These are phyloP conservation scores for Fusarium sp. DNA, from an alignment of 2,329 filamentous ascomycete species.

Conservation along the genomic window DNA sequence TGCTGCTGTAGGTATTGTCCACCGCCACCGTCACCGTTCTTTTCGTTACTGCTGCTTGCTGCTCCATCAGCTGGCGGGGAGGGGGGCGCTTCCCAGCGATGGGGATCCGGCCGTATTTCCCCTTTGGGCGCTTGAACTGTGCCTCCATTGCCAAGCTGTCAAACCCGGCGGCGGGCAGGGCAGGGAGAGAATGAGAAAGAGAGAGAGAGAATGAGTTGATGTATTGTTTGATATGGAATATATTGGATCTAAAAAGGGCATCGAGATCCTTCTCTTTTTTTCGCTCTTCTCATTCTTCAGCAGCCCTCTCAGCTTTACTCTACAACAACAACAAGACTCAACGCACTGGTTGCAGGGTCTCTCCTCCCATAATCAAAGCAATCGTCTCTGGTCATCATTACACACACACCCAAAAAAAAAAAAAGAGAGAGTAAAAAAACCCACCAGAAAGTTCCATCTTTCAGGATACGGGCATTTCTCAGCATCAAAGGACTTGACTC, in stretches of 20 bases:
- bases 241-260: conserved; percentile 23
- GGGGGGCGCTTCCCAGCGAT: conserved; percentile 19
- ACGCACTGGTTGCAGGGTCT: conserved; percentile 27
- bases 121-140: conserved; percentile 34
- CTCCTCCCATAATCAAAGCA: conserved; percentile 10
- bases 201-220: background rate
- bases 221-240: conserved; percentile 3
- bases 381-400: background rate
- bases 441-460: conserved; percentile 20
- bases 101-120: conserved; percentile 33
- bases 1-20: background rate
- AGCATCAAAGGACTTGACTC: conserved; percentile 2
- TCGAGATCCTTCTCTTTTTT: conserved; percentile 15
- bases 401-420: background rate
- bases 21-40: background rate
- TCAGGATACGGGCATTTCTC: conserved; percentile 25
- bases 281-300: background rate
- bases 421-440: background rate
- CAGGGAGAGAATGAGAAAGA: background rate
- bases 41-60: background rate
- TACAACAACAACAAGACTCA: conserved; percentile 1
- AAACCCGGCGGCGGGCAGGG: conserved; percentile 2
- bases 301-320: background rate
- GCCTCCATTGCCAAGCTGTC: conserved; percentile 38
- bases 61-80: background rate